Conservation (phyloP, 768 basidiomycete genomes). For the Tylopilus felleus region DNA sequence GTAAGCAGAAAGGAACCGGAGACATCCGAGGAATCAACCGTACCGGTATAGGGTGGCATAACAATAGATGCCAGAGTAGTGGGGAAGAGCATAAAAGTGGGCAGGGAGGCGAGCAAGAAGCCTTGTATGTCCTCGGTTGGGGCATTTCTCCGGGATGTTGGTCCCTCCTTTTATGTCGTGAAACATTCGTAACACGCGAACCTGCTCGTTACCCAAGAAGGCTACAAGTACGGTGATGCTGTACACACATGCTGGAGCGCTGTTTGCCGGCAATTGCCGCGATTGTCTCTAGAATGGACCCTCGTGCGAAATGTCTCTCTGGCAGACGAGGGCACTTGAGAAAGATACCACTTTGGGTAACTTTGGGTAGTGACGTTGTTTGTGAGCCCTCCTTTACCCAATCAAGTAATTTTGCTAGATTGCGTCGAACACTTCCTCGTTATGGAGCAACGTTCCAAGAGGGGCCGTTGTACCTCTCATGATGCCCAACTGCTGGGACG, state of each 20-base stretch:
- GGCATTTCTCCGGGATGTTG: constrained; percentile 10
- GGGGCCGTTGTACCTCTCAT: too few species aligned
- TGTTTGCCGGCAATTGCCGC: constrained; percentile 8
- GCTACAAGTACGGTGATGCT: constrained; percentile 22
- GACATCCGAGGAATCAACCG: constrained; percentile 11
- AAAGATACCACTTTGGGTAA: constrained; percentile 26
- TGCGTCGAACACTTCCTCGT: constrained; percentile 20
- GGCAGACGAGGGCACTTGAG: constrained; percentile 4
- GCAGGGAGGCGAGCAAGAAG: not conserved
- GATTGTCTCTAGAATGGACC: constrained; percentile 27
- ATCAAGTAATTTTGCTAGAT: constrained; percentile 21
- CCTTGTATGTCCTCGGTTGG: constrained; percentile 4
- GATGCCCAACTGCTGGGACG: too few species aligned
- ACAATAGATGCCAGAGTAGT: not conserved
- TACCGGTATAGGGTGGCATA: constrained; percentile 4
- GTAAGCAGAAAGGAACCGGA: constrained; percentile 18
- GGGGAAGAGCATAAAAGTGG: constrained; percentile 1
- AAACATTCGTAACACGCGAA: constrained; percentile 15
- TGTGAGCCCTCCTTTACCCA: constrained; percentile 5
- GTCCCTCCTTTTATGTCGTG: constrained; percentile 27
- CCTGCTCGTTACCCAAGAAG: constrained; percentile 19
- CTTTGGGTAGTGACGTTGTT: constrained; percentile 18
- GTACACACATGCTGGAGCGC: too few species aligned
- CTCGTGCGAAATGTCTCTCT: constrained; percentile 28
- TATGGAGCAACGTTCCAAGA: constrained; percentile 21